Evolutionary conservation across 306 rosid species (phyloP), one percentile per base, ranked within the genome.

Genomic region (Dalbergia cultrata): DNA sequence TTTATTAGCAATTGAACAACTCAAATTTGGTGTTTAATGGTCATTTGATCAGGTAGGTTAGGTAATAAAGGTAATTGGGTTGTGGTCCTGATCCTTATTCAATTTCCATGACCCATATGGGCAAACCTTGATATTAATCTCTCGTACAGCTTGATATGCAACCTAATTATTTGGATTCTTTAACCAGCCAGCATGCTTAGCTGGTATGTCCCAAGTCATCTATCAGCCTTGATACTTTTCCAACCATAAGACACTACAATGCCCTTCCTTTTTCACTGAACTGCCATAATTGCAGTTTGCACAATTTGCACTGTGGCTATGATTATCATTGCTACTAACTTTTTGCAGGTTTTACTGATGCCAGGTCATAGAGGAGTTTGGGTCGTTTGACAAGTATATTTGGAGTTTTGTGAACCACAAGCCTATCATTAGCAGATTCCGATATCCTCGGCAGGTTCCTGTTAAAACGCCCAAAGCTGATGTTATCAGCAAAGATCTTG

Each of bases 401-500:
- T 92, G 97, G 97, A 90, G 90, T 84, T 92, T 92, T 81, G 93
- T 90, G 83, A 90, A 90, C 87, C 84, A 86, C 88, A 90, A 87
- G 86, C 92, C 94, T 59, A 74, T 92, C 47, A 87, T 87, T 47
- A 87, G 88, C 89, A 76, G 85, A 77, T 88, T 90, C 87, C 88
- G 97, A n/a, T 92, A 92, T 79, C 89, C 94, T n/a, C 84, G 97
- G 33, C 97, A 90, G 80, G 92, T 92, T 77, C 94, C 93, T 9
- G 94, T 62, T 10, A 92, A 92, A 83, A 90, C 97, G 14, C 94
- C 97, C 13, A 92, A 92, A 80, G 97, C 97, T 11, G 97, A 92
- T 41, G 89, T 87, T 78, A 86, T 92, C 4, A 92, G 97, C 78
- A 92, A 92, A 89, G 97, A 90, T 81, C 80, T 92, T 17, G 90